phyloP scores from a whole-genome alignment of 768 basidiomycete genomes.

The Cyclocybe cylindracea region DNA sequence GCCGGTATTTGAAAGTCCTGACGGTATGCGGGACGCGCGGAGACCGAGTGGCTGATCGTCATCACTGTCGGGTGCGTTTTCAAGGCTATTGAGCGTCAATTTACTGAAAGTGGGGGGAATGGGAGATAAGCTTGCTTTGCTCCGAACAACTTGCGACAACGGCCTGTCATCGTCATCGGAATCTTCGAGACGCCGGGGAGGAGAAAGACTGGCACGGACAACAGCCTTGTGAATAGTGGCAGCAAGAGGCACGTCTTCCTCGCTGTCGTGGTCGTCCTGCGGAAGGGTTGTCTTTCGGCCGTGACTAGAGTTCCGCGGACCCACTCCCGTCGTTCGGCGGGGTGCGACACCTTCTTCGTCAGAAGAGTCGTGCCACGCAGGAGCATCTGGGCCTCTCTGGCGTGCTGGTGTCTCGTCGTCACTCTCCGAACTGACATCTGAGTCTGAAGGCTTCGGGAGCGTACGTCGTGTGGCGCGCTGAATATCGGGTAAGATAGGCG shows the following conservation, averaged over 20 bases:
- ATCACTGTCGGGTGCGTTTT: conserved; percentile 47
- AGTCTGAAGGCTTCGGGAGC: conserved; percentile 40
- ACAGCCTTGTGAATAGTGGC: conserved; percentile 59
- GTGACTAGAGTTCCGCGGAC: conserved; percentile 49
- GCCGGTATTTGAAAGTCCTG: conserved; percentile 15
- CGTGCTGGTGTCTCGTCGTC: conserved; percentile 24
- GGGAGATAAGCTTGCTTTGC: conserved; percentile 37
- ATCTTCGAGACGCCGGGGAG: conserved; percentile 30
- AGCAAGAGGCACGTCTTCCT: conserved; percentile 80
- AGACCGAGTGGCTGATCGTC: conserved; percentile 76
- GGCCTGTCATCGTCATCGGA: conserved; percentile 80
- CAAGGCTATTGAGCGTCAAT: conserved; percentile 10
- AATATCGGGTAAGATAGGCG: conserved; percentile 46
- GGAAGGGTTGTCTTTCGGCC: conserved; percentile 12
- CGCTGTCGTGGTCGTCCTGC: conserved; percentile 56
- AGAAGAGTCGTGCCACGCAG: conserved; percentile 56
- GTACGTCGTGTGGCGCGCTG: conserved; percentile 37
- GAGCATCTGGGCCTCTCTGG: conserved; percentile 13
- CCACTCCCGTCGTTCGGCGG: conserved; percentile 58
- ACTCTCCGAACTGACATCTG: conserved; percentile 55
- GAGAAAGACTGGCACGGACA: conserved; percentile 38
- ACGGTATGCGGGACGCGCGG: conserved; percentile 54
- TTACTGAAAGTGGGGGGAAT: conserved; percentile 31
- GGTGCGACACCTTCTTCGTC: conserved; percentile 62
- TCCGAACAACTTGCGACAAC: conserved; percentile 58